phyloP scores from a whole-genome alignment of 208 protist genomes.

The Trichomonas gallinae region DNA sequence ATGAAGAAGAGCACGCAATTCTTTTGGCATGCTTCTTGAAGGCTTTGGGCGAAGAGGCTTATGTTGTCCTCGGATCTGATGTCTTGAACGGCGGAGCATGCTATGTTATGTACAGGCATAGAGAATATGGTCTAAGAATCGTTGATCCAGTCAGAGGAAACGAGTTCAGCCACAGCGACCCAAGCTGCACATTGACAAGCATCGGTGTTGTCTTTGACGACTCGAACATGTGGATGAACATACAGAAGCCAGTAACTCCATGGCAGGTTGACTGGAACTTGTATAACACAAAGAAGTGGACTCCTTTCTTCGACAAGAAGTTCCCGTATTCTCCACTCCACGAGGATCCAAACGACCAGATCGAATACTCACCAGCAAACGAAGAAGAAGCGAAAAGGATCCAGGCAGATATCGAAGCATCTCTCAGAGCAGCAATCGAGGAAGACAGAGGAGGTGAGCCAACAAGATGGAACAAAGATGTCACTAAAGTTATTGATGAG shows the following conservation, averaged over 20 bases:
- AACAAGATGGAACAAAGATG: not conserved
- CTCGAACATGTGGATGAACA: not conserved
- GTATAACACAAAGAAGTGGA: not conserved
- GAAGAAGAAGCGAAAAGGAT: not conserved
- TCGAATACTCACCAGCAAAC: not conserved
- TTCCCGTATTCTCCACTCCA: not conserved
- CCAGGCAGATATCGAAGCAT: not conserved
- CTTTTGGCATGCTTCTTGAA: not conserved
- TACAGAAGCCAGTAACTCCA: not conserved
- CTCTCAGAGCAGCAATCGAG: not conserved
- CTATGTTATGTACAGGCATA: not conserved
- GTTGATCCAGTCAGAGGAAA: not conserved
- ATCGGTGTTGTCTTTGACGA: slow-evolving; percentile 10
- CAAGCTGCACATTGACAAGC: not conserved
- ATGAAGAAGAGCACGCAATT: slow-evolving; percentile 4
- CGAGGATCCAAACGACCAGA: not conserved
- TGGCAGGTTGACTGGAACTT: not conserved
- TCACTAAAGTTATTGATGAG: not conserved
- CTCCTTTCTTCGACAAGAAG: not conserved
- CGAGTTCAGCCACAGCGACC: not conserved
- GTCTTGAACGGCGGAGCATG: not conserved
- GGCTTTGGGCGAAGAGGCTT: not conserved
- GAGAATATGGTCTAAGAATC: not conserved
- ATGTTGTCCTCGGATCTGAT: not conserved
- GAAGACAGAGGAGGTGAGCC: not conserved